Evolutionary conservation across 805 yeast species (phyloP).

Genomic region (Yarrowia bubula): DNA sequence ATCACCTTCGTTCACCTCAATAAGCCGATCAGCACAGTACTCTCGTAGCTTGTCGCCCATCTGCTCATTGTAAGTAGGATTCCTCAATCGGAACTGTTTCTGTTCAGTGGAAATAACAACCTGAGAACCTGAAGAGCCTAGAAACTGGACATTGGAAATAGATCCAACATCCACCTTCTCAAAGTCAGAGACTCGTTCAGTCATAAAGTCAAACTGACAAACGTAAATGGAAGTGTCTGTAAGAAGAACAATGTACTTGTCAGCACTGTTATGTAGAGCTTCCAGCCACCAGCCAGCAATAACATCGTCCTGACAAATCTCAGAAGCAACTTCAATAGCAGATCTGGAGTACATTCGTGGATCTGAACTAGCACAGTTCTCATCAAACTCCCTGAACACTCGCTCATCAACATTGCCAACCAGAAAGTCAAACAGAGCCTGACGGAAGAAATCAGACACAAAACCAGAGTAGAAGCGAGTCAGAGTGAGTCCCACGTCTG

Average conservation of each 20-base stretch:
- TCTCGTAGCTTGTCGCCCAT: constrained; percentile 5
- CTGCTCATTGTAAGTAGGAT: neutral
- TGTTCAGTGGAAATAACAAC: neutral
- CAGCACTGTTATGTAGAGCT: constrained; percentile 32
- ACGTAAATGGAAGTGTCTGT: constrained; percentile 35
- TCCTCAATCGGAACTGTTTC: neutral
- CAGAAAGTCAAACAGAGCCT: constrained; percentile 46
- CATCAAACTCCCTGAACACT: constrained; percentile 46
- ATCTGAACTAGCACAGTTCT: constrained; percentile 37
- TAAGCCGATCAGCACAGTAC: neutral
- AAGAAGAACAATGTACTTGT: constrained; percentile 36
- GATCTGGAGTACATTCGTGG: constrained; percentile 35
- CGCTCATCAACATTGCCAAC: constrained; percentile 42
- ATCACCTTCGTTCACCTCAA: neutral
- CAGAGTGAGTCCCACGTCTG: constrained; percentile 46
- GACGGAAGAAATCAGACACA: constrained; percentile 47
- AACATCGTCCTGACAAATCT: constrained; percentile 35
- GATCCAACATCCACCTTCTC: neutral
- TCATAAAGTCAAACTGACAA: constrained; percentile 32
- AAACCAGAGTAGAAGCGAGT: constrained; percentile 47
- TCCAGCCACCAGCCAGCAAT: constrained; percentile 42
- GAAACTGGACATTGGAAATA: neutral
- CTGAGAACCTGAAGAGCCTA: constrained; percentile 5
- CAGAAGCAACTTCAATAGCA: constrained; percentile 33
- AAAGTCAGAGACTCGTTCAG: constrained; percentile 32